Percentiles rank a stretch among this genome's conserved stretches.
phyloP scores from a whole-genome alignment of 2,329 filamentous ascomycete genomes.

The Cordyceps tenuipes region DNA sequence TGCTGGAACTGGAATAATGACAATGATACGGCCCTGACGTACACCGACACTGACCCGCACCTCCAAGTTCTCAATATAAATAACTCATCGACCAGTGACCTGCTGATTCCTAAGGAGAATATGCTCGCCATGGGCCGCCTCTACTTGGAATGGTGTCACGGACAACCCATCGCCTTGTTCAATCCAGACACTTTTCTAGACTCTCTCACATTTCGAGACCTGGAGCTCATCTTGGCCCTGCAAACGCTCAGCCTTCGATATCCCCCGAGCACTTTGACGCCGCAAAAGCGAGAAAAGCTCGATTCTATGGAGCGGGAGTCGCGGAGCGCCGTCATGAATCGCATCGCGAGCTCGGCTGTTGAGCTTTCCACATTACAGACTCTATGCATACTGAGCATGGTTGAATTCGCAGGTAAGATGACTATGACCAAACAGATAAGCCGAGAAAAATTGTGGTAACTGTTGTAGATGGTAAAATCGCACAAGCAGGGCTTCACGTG shows the following conservation, averaged over 20 bases:
- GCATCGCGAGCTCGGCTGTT: slow-evolving; percentile 26
- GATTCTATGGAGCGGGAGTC: slow-evolving; percentile 12
- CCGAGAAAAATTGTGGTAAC: background rate
- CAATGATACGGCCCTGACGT: background rate
- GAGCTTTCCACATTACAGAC: slow-evolving; percentile 31
- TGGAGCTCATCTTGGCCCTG: slow-evolving; percentile 25
- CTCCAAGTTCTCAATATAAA: background rate
- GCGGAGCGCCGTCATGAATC: slow-evolving; percentile 24
- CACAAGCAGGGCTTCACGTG: slow-evolving; percentile 18
- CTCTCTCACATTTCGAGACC: slow-evolving; percentile 29
- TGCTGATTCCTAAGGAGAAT: slow-evolving; percentile 6
- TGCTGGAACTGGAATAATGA: slow-evolving; percentile 10
- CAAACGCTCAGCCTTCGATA: slow-evolving; percentile 37
- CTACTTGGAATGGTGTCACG: slow-evolving; percentile 40
- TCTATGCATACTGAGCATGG: slow-evolving; percentile 28
- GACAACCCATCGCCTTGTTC: slow-evolving; percentile 42
- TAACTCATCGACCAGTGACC: background rate
- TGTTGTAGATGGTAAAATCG: slow-evolving; percentile 17
- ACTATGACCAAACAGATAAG: background rate
- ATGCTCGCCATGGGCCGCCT: slow-evolving; percentile 20
- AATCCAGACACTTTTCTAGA: slow-evolving; percentile 30
- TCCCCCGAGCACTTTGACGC: slow-evolving; percentile 16
- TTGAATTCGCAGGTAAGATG: slow-evolving; percentile 28
- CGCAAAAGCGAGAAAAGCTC: slow-evolving; percentile 12
- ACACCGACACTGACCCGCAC: background rate